These are phyloP conservation scores for Aspergillus novofumigatus DNA, from an alignment of 2,329 filamentous ascomycete species.

Conservation along the genomic window DNA sequence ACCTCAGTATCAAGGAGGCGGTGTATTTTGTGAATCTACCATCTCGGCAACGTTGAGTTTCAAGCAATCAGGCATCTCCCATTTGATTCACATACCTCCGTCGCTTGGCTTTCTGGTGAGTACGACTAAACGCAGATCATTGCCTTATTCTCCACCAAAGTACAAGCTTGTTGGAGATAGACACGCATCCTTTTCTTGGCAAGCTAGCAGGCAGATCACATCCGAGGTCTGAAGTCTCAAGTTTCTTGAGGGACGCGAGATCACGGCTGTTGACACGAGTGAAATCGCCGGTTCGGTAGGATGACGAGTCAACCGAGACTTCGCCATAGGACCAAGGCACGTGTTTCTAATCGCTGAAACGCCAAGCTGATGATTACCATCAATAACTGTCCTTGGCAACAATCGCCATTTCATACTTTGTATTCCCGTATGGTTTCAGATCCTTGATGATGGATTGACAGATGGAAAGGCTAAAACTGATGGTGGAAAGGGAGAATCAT, in stretches of 20 bases:
- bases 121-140: not conserved
- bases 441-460: too few relatives aligned
- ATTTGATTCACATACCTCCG: not conserved
- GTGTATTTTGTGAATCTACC: too few relatives aligned
- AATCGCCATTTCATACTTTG: too few relatives aligned
- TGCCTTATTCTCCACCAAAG: not conserved
- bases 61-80: constrained; percentile 1
- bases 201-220: not conserved
- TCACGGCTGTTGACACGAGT: not conserved
- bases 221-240: too few relatives aligned
- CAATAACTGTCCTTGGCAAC: too few relatives aligned
- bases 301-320: too few relatives aligned
- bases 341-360: too few relatives aligned
- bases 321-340: too few relatives aligned
- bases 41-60: too few relatives aligned
- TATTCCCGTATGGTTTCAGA: too few relatives aligned
- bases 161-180: not conserved
- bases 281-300: not conserved
- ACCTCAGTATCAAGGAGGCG: not conserved
- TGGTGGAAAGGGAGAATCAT: fast-evolving
- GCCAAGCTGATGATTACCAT: too few relatives aligned
- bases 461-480: too few relatives aligned
- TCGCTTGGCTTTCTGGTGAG: not conserved
- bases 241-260: not conserved
- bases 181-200: not conserved